Evolutionary conservation across 2,329 filamentous ascomycete genomes (phyloP).

Genomic region (Corniculantispora saksenae): DNA sequence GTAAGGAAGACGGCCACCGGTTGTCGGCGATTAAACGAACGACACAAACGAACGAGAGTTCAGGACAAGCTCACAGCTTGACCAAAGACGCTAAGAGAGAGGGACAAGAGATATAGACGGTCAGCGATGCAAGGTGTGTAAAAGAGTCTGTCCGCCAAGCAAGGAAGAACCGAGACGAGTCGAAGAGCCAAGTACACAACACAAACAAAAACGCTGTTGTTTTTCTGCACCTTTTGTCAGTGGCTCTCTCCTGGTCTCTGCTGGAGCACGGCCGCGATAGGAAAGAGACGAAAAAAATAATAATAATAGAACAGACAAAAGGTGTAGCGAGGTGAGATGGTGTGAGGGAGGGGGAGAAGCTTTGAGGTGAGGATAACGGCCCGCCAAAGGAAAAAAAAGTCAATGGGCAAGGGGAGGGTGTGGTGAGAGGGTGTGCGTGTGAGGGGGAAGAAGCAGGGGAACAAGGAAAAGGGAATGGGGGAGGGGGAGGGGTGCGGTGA

Average conservation of each 20-base stretch:
- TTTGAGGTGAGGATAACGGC: conserved; percentile 16
- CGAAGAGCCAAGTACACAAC: too few species aligned
- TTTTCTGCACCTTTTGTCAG: background rate
- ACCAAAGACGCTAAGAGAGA: background rate
- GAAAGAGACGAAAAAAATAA: background rate
- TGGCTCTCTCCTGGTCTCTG: background rate
- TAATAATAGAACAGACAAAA: background rate
- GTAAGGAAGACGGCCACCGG: background rate
- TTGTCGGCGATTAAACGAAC: conserved; percentile 5
- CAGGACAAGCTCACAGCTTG: background rate
- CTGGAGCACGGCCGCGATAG: background rate
- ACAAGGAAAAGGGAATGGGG: background rate
- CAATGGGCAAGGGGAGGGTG: conserved; percentile 14
- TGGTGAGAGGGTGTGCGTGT: conserved; percentile 4
- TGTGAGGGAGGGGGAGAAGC: background rate
- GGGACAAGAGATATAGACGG: background rate
- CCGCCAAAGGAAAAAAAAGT: conserved; percentile 11
- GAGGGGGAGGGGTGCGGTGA: conserved; percentile 4
- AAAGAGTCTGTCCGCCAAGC: too few species aligned
- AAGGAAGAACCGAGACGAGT: too few species aligned
- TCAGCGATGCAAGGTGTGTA: background rate
- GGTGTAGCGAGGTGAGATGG: conserved; percentile 17
- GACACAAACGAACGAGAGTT: conserved; percentile 8
- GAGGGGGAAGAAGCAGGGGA: background rate
- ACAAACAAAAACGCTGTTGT: too few species aligned